Evolutionary conservation across 208 protist genomes (phyloP).

Genomic region (Leishmania turanica): DNA sequence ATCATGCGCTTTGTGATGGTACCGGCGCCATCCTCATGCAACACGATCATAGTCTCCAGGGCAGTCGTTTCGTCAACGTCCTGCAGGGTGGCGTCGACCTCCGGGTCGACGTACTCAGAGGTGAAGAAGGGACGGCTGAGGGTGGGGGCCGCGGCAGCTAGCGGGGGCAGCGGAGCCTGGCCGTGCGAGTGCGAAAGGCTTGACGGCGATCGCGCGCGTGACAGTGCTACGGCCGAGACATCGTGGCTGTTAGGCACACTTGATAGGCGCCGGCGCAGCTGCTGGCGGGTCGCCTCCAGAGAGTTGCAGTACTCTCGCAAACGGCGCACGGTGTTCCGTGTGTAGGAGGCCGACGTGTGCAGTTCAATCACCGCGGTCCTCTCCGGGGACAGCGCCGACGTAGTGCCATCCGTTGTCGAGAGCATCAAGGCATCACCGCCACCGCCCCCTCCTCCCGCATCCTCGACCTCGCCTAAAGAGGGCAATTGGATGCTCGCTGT

Average conservation of each 20-base stretch:
- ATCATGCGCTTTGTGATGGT: constrained; percentile 39
- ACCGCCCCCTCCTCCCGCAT: constrained; percentile 1
- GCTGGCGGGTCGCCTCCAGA: constrained; percentile 38
- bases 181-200: constrained; percentile 14
- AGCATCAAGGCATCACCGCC: background rate
- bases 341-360: constrained; percentile 45
- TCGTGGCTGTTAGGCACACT: background rate
- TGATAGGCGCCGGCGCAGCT: constrained; percentile 20
- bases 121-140: constrained; percentile 37
- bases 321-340: constrained; percentile 34
- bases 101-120: constrained; percentile 38
- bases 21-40: constrained; percentile 40
- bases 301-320: constrained; percentile 38
- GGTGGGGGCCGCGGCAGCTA: background rate
- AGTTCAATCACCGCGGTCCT: constrained; percentile 47
- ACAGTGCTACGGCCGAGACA: background rate
- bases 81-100: constrained; percentile 49
- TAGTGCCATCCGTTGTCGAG: constrained; percentile 8
- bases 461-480: constrained; percentile 1
- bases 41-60: constrained; percentile 41
- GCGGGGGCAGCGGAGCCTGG: background rate
- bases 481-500: constrained; percentile 27
- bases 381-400: constrained; percentile 11
- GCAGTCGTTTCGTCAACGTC: constrained; percentile 33
- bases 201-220: background rate